These are phyloP conservation scores for Fusarium fujikuroi DNA, from an alignment of 2,329 filamentous ascomycete species.

Conservation along the genomic window DNA sequence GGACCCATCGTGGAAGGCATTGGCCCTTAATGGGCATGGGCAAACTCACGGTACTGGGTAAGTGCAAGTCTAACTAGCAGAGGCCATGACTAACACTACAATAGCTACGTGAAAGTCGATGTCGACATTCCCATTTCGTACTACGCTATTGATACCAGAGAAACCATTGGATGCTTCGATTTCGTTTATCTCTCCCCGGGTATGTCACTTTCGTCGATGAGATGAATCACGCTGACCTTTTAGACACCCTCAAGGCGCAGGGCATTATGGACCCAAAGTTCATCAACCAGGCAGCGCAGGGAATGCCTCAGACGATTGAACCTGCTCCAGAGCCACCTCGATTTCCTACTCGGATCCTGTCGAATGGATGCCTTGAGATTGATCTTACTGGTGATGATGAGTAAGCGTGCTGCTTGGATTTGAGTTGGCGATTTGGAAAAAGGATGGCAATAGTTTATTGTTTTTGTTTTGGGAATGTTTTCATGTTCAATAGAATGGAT, in stretches of 20 bases:
- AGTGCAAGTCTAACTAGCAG: accelerated
- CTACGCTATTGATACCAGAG: not conserved
- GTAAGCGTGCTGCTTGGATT: not conserved
- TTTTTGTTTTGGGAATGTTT: not conserved
- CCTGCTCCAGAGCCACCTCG: not conserved
- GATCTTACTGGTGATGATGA: not conserved
- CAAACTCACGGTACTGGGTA: not conserved
- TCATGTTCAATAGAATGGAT: not conserved
- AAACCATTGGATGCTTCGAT: not conserved
- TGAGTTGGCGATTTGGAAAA: not conserved
- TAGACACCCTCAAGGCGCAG: not conserved
- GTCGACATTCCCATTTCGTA: not conserved
- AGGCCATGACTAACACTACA: not conserved
- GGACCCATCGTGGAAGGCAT: too few species aligned
- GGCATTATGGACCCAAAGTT: not conserved
- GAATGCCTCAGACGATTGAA: not conserved
- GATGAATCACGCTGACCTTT: not conserved
- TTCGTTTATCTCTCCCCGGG: not conserved
- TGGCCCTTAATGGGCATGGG: not conserved
- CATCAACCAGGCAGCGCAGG: not conserved
- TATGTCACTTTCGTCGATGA: accelerated
- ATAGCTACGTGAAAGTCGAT: not conserved
- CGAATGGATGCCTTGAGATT: not conserved
- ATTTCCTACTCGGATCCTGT: not conserved
- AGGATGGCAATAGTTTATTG: accelerated